Conservation (phyloP, 768 basidiomycete species). For the Boletus barrowsii region DNA sequence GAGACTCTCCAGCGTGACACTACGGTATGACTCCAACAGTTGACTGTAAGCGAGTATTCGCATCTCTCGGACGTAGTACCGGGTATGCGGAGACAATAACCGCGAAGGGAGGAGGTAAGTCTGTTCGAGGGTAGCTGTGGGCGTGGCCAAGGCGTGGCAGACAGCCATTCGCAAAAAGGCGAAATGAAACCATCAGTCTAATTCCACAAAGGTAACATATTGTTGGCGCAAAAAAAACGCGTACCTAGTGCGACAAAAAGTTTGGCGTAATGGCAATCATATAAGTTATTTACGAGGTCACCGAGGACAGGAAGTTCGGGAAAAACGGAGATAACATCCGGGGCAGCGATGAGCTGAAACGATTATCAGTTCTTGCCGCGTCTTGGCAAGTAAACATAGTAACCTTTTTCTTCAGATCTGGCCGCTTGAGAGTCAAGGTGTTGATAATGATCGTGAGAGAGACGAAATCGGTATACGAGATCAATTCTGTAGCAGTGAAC, state of each 20-base stretch:
- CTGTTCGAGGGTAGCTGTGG: slow-evolving; percentile 81
- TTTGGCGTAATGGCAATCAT: slow-evolving; percentile 92
- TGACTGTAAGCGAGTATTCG: slow-evolving; percentile 91
- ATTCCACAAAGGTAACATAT: not conserved
- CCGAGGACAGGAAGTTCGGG: slow-evolving; percentile 81
- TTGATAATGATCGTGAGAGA: slow-evolving; percentile 79
- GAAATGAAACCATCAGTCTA: slow-evolving; percentile 8
- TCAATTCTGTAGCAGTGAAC: slow-evolving; percentile 88
- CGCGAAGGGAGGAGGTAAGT: slow-evolving; percentile 84
- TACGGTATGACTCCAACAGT: slow-evolving; percentile 87
- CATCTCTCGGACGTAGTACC: slow-evolving; percentile 94
- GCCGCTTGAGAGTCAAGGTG: slow-evolving; percentile 70
- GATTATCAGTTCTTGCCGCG: slow-evolving; percentile 2
- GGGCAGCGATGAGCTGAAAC: slow-evolving; percentile 71
- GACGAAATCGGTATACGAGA: slow-evolving; percentile 89
- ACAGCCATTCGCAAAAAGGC: not conserved
- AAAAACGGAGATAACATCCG: slow-evolving; percentile 84
- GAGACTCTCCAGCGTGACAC: slow-evolving; percentile 84
- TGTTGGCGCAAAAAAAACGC: slow-evolving; percentile 15
- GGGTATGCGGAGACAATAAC: slow-evolving; percentile 78
- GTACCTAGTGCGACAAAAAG: slow-evolving; percentile 88
- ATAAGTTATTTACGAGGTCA: slow-evolving; percentile 81
- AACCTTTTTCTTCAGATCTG: slow-evolving; percentile 91
- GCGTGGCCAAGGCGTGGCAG: not conserved
- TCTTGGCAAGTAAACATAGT: not conserved